Base-by-base conservation (phyloP, 305 asterid species). In the Fraxinus sp. region DNA sequence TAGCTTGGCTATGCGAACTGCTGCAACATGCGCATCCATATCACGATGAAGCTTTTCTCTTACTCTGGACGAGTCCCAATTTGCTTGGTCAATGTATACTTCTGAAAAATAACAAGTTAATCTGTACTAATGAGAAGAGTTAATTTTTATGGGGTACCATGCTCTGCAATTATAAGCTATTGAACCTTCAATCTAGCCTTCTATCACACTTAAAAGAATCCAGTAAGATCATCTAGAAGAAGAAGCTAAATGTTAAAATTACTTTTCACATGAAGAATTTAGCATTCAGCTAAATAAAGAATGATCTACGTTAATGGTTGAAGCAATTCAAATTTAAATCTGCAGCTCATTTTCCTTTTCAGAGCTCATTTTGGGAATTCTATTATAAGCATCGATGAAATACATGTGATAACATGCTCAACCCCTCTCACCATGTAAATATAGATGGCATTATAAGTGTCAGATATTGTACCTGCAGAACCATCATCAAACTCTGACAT, bases 41-140 rank as follows among this genome's bases (percentile, higher is more conserved):
- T 96, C 99, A 76, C 98, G 98, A 82, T 88, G 90, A 82, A 96
- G 91, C 89, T 96, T 96, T 76, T 93, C 98, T 88, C 93, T 92
- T 85, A 91, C 91, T 91, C 91, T 93, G 77, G 97, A 91, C 22
- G 96, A 83, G 90, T 94, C 97, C 98, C 98, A 96, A 52, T 91
- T 91, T 55, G 97, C 95, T 87, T 89, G 98, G 77, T 87, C 89
- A 87, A 96, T 89, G 85, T 87, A 79, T 46, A 91, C 96, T 85
- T 93, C 99, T 96, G 86, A 80, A 91, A 82, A 83, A 46, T 68
- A 85, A 80, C 68, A n/a, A 18, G 28, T 57, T 18, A 18, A 18
- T 57, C 68, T 5, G 24, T 57, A 57, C 3, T 57, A 18, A 57
- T 5, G 24, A 57, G 68, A 18, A 7, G 68, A 5, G 68, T 57